Evolutionary conservation across 352 stramenopile species (phyloP), one percentile per base, ranked within the genome.

Genomic region (Pythium guiyangense): DNA sequence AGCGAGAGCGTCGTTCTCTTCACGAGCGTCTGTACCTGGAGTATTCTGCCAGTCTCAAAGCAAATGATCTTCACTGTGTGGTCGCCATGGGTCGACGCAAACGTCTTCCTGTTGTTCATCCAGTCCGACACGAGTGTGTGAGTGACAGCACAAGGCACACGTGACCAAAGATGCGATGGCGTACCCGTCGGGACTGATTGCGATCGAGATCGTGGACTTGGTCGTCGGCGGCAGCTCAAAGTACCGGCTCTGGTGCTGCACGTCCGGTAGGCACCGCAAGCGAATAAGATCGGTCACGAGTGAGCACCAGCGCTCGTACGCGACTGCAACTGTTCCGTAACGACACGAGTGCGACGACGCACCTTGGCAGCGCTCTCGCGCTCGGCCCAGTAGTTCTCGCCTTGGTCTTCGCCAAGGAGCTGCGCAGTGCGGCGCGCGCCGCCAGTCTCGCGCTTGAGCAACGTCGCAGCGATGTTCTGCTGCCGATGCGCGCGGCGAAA

Each of bases 61-160:
- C 89, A 97, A 47, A 97, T 96, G 52, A 99, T 97, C 77, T 99
- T 99, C 61, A 99, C 92, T 4, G 96, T 98, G 70, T 99, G 97
- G 71, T 99, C 96, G 39, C 97, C 96, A 66, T 99, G 97, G 1
- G 97, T 99, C 4, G 93, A 98, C 27, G 97, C 97, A 73, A 99
- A 96, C 11, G 79, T 92, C 77, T 92, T 92, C 48, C 85, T 93
- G 56, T 34, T 57, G n/a, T 22, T 22, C 22, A 22, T 22, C 22
- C 22, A 22, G 22, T 22, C 22, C 22, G 22, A 22, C 22, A 22
- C 22, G 22, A 22, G 22, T 22, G 22, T 22, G 22, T 22, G 29
- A 9, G 27, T 50, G 52, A 50, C n/a, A 40, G 12, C 40, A 44
- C 18, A 15, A 20, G 39, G 2, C 27, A 50, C 31, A 37, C 10